A percentile compares a stretch with the other conserved stretches of the same genome.
Conservation (phyloP, 2,329 filamentous ascomycete genomes). For the Trichoderma pleuroti region DNA sequence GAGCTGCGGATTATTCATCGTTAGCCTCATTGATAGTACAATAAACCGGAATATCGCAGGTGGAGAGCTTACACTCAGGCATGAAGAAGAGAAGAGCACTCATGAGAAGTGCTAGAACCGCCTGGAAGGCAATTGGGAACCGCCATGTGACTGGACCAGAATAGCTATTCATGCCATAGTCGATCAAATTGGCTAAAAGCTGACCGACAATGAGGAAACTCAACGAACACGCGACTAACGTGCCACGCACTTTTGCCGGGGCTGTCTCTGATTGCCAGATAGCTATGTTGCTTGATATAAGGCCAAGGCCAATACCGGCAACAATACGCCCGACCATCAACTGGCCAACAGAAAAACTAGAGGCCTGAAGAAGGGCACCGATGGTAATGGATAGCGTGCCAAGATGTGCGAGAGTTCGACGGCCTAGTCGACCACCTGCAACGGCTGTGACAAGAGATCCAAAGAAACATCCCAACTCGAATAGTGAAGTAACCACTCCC, state of each 20-base stretch:
- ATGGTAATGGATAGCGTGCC: slow-evolving; percentile 44
- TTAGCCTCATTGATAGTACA: slow-evolving; percentile 26
- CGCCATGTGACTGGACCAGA: slow-evolving; percentile 26
- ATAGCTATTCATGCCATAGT: slow-evolving; percentile 27
- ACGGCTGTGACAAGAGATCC: slow-evolving; percentile 29
- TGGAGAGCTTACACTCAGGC: not conserved
- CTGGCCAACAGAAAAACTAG: slow-evolving; percentile 41
- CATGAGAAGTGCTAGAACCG: slow-evolving; percentile 34
- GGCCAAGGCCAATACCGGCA: slow-evolving; percentile 32
- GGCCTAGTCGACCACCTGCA: slow-evolving; percentile 43
- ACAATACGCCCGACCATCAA: slow-evolving; percentile 46
- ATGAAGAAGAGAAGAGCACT: slow-evolving; percentile 34
- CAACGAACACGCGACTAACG: slow-evolving; percentile 25
- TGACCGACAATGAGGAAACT: slow-evolving; percentile 43
- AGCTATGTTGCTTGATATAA: slow-evolving; percentile 21
- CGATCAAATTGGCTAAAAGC: slow-evolving; percentile 45
- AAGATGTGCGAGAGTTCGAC: slow-evolving; percentile 40
- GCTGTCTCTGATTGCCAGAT: slow-evolving; percentile 36
- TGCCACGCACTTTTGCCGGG: slow-evolving; percentile 6
- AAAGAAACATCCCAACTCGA: slow-evolving; percentile 12
- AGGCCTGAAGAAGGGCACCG: slow-evolving; percentile 44
- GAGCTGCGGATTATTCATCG: slow-evolving; percentile 27
- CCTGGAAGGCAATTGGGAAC: slow-evolving; percentile 38
- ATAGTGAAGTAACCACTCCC: slow-evolving; percentile 10
- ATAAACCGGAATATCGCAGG: not conserved